Evolutionary conservation across 176 grass and related monocot genomes (phyloP).

Genomic region (Leersia perrieri): DNA sequence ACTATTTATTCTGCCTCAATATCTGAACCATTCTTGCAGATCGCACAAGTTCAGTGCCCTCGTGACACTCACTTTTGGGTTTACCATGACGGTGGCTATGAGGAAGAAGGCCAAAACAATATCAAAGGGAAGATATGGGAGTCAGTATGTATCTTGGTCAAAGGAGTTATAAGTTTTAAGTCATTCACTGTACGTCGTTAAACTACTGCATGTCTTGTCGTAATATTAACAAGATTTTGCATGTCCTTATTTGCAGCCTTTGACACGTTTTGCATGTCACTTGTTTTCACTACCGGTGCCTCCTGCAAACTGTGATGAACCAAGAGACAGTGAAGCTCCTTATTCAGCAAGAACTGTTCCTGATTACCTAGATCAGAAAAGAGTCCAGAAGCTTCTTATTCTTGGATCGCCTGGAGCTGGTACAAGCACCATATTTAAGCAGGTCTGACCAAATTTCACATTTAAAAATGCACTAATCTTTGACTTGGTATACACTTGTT

Average conservation of each 20-base stretch:
- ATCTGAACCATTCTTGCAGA: conserved; percentile 31
- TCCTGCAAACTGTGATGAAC: conserved; percentile 40
- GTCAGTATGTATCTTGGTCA: conserved; percentile 57
- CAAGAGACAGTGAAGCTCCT: conserved; percentile 52
- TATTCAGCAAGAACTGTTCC: conserved; percentile 62
- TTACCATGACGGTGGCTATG: conserved; percentile 84
- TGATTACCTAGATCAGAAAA: conserved; percentile 83
- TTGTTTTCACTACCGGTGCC: conserved; percentile 84
- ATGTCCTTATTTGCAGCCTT: conserved; percentile 40
- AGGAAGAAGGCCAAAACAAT: conserved; percentile 99
- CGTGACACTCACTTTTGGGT: conserved; percentile 99
- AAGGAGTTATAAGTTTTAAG: conserved; percentile 12
- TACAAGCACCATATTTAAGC: conserved; percentile 95
- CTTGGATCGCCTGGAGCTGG: conserved; percentile 82
- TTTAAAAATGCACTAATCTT: conserved; percentile 12
- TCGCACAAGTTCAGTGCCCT: conserved; percentile 89
- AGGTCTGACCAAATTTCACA: conserved; percentile 43
- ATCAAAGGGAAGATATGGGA: conserved; percentile 94
- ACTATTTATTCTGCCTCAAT: background rate
- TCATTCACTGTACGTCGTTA: background rate
- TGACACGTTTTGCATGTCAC: conserved; percentile 66
- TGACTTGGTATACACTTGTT: conserved; percentile 1
- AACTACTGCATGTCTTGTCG: background rate
- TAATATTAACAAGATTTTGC: conserved; percentile 14
- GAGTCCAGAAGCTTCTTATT: conserved; percentile 82